These are phyloP conservation scores for Infundibulicybe gibba DNA, from an alignment of 768 basidiomycete species.

Conservation along the genomic window DNA sequence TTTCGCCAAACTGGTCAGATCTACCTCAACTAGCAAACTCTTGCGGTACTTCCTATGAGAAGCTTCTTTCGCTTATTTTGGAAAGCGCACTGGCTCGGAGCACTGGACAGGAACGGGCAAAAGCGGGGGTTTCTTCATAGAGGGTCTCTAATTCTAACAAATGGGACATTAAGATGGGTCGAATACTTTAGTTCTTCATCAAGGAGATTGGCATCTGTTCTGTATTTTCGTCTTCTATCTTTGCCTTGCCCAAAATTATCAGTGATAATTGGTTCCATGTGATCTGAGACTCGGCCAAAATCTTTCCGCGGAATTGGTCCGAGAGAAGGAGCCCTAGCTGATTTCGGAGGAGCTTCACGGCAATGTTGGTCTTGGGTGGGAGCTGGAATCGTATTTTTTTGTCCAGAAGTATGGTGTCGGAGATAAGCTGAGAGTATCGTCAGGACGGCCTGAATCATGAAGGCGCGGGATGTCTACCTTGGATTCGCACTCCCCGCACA, in stretches of 20 bases:
- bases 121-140: too few relatives aligned
- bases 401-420: conserved; percentile 74
- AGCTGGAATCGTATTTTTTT: conserved; percentile 78
- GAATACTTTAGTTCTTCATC: conserved; percentile 12
- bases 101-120: too few relatives aligned
- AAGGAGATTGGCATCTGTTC: not conserved
- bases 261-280: conserved; percentile 75
- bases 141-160: too few relatives aligned
- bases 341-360: conserved; percentile 74
- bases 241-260: conserved; percentile 53
- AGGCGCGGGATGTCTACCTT: conserved; percentile 41
- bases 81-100: not conserved
- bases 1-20: not conserved
- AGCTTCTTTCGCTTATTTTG: conserved; percentile 1
- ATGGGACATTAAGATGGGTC: not conserved
- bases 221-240: conserved; percentile 27
- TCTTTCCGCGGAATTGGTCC: conserved; percentile 63
- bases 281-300: conserved; percentile 53
- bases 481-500: conserved; percentile 91
- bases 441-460: not conserved
- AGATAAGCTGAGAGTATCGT: conserved; percentile 49
- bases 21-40: too few relatives aligned
- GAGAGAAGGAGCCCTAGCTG: conserved; percentile 58
- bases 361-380: conserved; percentile 68
- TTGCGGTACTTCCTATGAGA: not conserved